Conservation (phyloP, 306 rosid genomes). For the Dalbergia cochinchinensis region DNA sequence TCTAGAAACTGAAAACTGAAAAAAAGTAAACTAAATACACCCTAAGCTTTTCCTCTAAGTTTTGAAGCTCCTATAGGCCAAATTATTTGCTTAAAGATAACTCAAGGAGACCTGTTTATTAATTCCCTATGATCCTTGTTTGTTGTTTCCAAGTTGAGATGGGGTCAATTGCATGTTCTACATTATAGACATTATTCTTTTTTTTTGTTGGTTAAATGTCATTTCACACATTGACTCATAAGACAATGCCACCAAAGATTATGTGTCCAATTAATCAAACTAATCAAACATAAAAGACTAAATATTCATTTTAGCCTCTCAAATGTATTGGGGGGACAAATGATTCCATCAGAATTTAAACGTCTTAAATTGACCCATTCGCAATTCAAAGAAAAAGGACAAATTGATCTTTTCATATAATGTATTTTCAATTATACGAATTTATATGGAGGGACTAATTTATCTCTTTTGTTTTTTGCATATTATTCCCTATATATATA, state of each 20-base stretch:
- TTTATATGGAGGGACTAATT: too few species aligned
- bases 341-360: too few species aligned
- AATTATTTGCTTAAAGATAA: conserved; percentile 47
- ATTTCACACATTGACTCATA: conserved; percentile 24
- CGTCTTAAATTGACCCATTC: too few species aligned
- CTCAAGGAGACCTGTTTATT: conserved; percentile 34
- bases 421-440: too few species aligned
- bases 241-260: conserved; percentile 48
- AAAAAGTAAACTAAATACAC: too few species aligned
- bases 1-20: too few species aligned
- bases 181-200: conserved; percentile 23
- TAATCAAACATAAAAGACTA: conserved; percentile 27
- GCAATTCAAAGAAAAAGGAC: too few species aligned
- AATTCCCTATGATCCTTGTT: conserved; percentile 1
- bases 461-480: too few species aligned
- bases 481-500: too few species aligned
- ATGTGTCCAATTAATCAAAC: conserved; percentile 43
- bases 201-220: conserved; percentile 16
- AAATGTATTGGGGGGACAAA: too few species aligned
- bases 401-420: too few species aligned
- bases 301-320: not conserved
- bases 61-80: conserved; percentile 32
- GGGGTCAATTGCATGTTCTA: conserved; percentile 52
- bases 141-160: conserved; percentile 40
- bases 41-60: conserved; percentile 31